A percentile compares a stretch with the other conserved stretches of the same genome.
Conservation (phyloP, 441 rosid species). For the Isatis lusitanica region DNA sequence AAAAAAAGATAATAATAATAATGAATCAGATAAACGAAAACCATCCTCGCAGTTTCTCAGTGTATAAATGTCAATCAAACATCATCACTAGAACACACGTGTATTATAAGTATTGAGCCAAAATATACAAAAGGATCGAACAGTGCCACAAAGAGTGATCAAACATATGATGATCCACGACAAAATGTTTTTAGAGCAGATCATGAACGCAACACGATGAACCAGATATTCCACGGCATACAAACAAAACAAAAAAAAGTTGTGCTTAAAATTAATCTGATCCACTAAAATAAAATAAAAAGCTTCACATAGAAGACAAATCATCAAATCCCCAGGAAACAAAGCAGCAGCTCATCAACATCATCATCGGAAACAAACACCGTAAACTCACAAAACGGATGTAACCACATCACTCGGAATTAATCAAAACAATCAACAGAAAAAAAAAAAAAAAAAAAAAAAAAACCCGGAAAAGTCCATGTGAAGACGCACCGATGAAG, state of each 20-base stretch:
- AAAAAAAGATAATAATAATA: background rate
- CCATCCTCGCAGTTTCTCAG: background rate
- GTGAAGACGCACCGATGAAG: slow-evolving; percentile 52
- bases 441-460: background rate
- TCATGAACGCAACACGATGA: slow-evolving; percentile 1
- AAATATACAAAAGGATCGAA: slow-evolving; percentile 1
- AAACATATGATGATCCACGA: slow-evolving; percentile 5
- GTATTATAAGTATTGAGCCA: background rate
- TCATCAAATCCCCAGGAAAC: background rate
- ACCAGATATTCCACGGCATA: background rate
- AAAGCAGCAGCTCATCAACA: slow-evolving; percentile 13
- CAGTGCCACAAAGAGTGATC: background rate
- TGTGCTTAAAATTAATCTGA: slow-evolving; percentile 17
- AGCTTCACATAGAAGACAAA: background rate
- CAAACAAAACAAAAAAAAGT: background rate
- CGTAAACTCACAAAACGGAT: background rate
- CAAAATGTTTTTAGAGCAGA: no score
- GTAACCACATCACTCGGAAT: background rate
- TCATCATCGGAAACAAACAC: slow-evolving; percentile 2
- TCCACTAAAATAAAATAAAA: background rate
- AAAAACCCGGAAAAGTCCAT: background rate
- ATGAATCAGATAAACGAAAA: slow-evolving; percentile 9
- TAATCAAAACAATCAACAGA: background rate
- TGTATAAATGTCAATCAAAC: background rate
- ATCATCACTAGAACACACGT: slow-evolving; percentile 5